A percentile compares a stretch with the other conserved stretches of the same genome.
Conservation (phyloP, 495 filamentous ascomycete genomes). For the Penicillium cataractarum region DNA sequence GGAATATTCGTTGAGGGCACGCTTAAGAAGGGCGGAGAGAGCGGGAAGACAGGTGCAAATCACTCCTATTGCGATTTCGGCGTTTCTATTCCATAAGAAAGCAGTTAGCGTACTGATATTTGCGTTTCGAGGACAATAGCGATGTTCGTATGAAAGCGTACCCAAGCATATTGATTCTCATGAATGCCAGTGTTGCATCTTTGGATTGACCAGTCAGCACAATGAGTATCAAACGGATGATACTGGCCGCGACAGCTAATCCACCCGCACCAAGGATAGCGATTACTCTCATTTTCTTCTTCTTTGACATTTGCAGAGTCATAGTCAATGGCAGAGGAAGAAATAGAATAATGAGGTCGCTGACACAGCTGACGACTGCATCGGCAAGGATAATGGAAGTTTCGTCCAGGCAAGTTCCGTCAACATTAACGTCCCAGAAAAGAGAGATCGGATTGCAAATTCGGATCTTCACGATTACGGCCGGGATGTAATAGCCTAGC, state of each 20-base stretch:
- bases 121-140: too few species aligned
- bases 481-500: slow-evolving; percentile 44
- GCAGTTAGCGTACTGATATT: not conserved
- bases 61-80: slow-evolving; percentile 43
- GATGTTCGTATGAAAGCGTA: too few species aligned
- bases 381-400: slow-evolving; percentile 41
- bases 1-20: slow-evolving; percentile 28
- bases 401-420: slow-evolving; percentile 39
- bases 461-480: slow-evolving; percentile 41
- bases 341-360: slow-evolving; percentile 40
- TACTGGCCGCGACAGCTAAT: slow-evolving; percentile 40
- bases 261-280: slow-evolving; percentile 43
- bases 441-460: slow-evolving; percentile 43
- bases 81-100: slow-evolving; percentile 27
- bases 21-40: slow-evolving; percentile 33
- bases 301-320: slow-evolving; percentile 35
- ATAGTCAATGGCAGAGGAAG: slow-evolving; percentile 35
- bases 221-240: slow-evolving; percentile 41
- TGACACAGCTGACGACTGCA: slow-evolving; percentile 41
- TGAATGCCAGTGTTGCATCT: slow-evolving; percentile 41
- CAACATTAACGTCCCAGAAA: slow-evolving; percentile 32
- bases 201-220: slow-evolving; percentile 32
- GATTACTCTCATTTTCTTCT: slow-evolving; percentile 40
- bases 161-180: slow-evolving; percentile 43
- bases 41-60: slow-evolving; percentile 47